Conservation (phyloP, 148 eudicot species). For the Silene conica region DNA sequence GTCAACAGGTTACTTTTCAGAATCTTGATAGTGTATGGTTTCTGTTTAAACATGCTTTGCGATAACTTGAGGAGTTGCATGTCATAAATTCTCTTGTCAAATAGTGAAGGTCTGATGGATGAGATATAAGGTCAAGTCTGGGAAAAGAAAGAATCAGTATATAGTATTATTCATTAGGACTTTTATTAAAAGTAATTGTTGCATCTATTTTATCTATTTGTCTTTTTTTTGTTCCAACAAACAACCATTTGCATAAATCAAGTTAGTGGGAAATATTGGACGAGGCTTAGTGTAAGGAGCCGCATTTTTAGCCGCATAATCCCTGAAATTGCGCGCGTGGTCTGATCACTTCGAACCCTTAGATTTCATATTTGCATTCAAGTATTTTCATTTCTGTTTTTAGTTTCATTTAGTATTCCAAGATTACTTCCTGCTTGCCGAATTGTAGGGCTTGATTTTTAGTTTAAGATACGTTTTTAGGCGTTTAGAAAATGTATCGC, state of each 20-base stretch:
- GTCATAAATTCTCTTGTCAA: not conserved
- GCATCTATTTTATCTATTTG: not conserved
- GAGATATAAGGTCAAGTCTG: not conserved
- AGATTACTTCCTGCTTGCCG: too few species aligned
- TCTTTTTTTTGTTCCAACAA: not conserved
- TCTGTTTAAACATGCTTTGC: conserved; percentile 3
- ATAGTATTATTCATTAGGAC: not conserved
- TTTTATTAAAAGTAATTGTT: not conserved
- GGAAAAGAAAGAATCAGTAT: not conserved
- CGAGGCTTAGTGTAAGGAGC: too few species aligned
- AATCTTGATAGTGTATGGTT: not conserved
- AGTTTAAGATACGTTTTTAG: too few species aligned
- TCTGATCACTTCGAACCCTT: too few species aligned
- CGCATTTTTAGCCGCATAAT: too few species aligned
- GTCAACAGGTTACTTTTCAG: conserved; percentile 63
- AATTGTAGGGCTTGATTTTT: too few species aligned
- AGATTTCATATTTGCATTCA: too few species aligned
- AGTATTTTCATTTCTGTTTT: too few species aligned
- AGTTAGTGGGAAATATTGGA: not conserved
- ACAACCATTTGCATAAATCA: not conserved
- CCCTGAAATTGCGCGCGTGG: too few species aligned
- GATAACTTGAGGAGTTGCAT: conserved; percentile 3
- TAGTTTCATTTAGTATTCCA: too few species aligned
- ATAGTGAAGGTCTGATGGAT: conserved; percentile 1
- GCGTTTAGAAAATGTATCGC: too few species aligned